phyloP scores from a whole-genome alignment of 2,329 filamentous ascomycete species.

The Aspergillus caelatus region DNA sequence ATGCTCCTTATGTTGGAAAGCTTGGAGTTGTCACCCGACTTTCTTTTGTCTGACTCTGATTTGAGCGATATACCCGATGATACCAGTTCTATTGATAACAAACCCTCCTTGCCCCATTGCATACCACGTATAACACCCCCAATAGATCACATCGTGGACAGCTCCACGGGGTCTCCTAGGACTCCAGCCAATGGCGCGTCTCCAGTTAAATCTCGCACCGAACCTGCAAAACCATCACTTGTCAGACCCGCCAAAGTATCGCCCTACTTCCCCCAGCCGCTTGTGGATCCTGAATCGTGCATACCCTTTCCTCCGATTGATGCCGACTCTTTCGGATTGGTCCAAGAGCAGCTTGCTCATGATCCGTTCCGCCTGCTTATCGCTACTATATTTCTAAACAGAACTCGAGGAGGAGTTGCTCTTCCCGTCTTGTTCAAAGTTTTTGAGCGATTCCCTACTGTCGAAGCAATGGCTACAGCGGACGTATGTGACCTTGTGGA shows the following conservation, averaged over 20 bases:
- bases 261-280: constrained; percentile 45
- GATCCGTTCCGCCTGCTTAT: constrained; percentile 81
- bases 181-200: constrained; percentile 14
- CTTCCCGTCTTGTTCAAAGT: constrained; percentile 75
- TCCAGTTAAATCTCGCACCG: constrained; percentile 6
- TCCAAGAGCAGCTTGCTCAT: constrained; percentile 76
- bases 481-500: constrained; percentile 58
- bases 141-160: neutral
- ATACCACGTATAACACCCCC: neutral
- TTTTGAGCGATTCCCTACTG: constrained; percentile 69
- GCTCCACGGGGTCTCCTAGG: neutral
- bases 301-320: constrained; percentile 68
- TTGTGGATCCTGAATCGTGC: constrained; percentile 44
- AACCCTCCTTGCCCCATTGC: constrained; percentile 1
- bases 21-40: constrained; percentile 18
- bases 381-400: constrained; percentile 82
- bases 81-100: constrained; percentile 18
- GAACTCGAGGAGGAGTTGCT: constrained; percentile 72
- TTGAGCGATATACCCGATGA: constrained; percentile 41
- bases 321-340: constrained; percentile 69
- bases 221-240: constrained; percentile 17
- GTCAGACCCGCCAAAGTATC: constrained; percentile 38
- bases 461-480: constrained; percentile 63
- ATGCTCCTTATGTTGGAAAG: constrained; percentile 18
- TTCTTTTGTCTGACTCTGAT: constrained; percentile 37